phyloP scores from a whole-genome alignment of 441 rosid species.

The Eutrema salsugineum region DNA sequence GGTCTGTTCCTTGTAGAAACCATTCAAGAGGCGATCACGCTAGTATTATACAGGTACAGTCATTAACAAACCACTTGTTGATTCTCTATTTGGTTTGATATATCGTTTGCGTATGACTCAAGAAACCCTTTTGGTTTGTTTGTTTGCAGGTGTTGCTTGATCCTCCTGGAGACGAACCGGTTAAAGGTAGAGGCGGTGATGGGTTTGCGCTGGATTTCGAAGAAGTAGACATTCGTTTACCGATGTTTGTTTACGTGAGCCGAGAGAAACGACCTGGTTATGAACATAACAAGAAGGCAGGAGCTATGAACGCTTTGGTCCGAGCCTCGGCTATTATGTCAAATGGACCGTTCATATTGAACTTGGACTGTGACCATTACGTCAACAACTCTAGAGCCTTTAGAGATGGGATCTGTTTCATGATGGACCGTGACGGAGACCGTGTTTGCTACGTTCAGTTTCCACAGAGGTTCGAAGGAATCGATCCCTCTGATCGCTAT shows the following conservation, averaged over 20 bases:
- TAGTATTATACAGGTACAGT: conserved; percentile 56
- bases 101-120: not conserved
- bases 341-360: conserved; percentile 73
- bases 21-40: conserved; percentile 69
- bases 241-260: conserved; percentile 66
- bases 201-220: conserved; percentile 34
- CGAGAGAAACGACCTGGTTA: conserved; percentile 77
- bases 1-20: conserved; percentile 50
- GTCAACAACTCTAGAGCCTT: conserved; percentile 58
- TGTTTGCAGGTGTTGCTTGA: conserved; percentile 56
- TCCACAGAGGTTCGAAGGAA: conserved; percentile 78
- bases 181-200: conserved; percentile 22
- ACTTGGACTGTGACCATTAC: conserved; percentile 76
- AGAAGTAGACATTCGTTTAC: conserved; percentile 63
- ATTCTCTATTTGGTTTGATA: not conserved
- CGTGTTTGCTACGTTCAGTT: conserved; percentile 60
- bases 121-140: not conserved
- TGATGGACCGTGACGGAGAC: conserved; percentile 69
- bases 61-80: not conserved
- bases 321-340: conserved; percentile 75
- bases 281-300: conserved; percentile 82
- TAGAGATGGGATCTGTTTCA: conserved; percentile 77
- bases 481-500: conserved; percentile 70
- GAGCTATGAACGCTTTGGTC: conserved; percentile 80
- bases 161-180: conserved; percentile 49